Percentiles rank a stretch among this genome's conserved stretches.
Conservation (phyloP, 2,329 filamentous ascomycete genomes). For the Laburnicola sp. region DNA sequence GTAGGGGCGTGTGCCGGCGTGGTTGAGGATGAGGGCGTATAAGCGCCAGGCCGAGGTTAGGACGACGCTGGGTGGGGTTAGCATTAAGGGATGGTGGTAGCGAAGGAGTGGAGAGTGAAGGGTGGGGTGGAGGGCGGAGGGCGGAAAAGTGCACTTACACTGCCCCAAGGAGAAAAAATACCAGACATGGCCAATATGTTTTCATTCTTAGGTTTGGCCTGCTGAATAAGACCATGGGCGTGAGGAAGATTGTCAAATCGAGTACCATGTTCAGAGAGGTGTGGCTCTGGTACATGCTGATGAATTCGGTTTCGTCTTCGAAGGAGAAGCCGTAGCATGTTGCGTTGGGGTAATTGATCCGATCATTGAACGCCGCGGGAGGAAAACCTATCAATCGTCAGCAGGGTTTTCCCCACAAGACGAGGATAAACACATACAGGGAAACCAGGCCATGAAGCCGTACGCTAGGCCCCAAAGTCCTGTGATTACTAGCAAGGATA, state of each 20-base stretch:
- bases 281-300: constrained; percentile 32
- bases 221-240: constrained; percentile 36
- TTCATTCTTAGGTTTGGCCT: constrained; percentile 31
- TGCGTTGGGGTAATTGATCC: constrained; percentile 13
- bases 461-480: constrained; percentile 38
- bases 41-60: constrained; percentile 38
- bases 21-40: constrained; percentile 28
- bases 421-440: constrained; percentile 13
- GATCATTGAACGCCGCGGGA: constrained; percentile 29
- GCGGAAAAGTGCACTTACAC: constrained; percentile 30
- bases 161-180: constrained; percentile 38
- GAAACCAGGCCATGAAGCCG: constrained; percentile 37
- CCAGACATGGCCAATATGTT: constrained; percentile 35
- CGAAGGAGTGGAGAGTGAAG: background rate
- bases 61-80: constrained; percentile 32
- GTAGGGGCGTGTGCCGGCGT: constrained; percentile 36
- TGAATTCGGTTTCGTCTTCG: constrained; percentile 20
- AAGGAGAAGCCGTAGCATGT: constrained; percentile 39
- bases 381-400: constrained; percentile 21
- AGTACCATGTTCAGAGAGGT: constrained; percentile 41
- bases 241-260: constrained; percentile 37
- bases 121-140: background rate
- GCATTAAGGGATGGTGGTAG: background rate
- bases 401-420: background rate
- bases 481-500: constrained; percentile 27